Evolutionary conservation across 2,329 filamentous ascomycete genomes (phyloP).

Genomic region (Fusarium goolgardi): DNA sequence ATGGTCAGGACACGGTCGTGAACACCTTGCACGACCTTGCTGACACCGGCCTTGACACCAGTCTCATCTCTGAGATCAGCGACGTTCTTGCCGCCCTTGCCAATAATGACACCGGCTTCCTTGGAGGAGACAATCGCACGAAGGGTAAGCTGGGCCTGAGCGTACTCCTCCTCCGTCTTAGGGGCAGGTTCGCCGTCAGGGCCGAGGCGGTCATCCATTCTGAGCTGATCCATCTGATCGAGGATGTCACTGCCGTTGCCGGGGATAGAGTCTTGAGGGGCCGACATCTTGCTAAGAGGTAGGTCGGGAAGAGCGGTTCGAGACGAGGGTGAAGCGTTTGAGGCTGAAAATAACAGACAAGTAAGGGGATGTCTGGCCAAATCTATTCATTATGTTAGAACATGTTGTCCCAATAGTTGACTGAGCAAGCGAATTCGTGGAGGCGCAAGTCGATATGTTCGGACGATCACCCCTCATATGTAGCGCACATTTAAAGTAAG

Average conservation of each 20-base stretch:
- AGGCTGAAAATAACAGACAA: slow-evolving; percentile 19
- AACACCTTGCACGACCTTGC: slow-evolving; percentile 97
- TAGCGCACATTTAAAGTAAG: slow-evolving; percentile 19
- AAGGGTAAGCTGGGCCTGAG: slow-evolving; percentile 89
- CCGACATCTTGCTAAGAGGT: slow-evolving; percentile 64
- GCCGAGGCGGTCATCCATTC: slow-evolving; percentile 73
- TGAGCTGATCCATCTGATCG: slow-evolving; percentile 73
- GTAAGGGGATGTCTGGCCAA: slow-evolving; percentile 13
- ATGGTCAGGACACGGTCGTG: slow-evolving; percentile 98
- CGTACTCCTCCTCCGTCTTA: slow-evolving; percentile 97
- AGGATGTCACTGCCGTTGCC: slow-evolving; percentile 70
- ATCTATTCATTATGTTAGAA: slow-evolving; percentile 24
- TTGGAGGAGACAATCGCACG: slow-evolving; percentile 98
- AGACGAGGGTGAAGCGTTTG: slow-evolving; percentile 17
- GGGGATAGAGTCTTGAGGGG: slow-evolving; percentile 67
- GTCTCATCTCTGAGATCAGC: slow-evolving; percentile 97
- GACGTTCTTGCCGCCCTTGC: slow-evolving; percentile 98
- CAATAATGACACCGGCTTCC: slow-evolving; percentile 98
- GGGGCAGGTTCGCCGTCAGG: slow-evolving; percentile 82
- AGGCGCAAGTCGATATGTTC: slow-evolving; percentile 32
- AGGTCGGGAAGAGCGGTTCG: slow-evolving; percentile 35
- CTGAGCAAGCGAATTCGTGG: slow-evolving; percentile 5
- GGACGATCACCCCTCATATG: slow-evolving; percentile 13
- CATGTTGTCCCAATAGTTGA: neutral
- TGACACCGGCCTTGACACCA: slow-evolving; percentile 96